phyloP scores from a whole-genome alignment of 1,284 basidiomycete genomes.

The Pholiota adiposa region DNA sequence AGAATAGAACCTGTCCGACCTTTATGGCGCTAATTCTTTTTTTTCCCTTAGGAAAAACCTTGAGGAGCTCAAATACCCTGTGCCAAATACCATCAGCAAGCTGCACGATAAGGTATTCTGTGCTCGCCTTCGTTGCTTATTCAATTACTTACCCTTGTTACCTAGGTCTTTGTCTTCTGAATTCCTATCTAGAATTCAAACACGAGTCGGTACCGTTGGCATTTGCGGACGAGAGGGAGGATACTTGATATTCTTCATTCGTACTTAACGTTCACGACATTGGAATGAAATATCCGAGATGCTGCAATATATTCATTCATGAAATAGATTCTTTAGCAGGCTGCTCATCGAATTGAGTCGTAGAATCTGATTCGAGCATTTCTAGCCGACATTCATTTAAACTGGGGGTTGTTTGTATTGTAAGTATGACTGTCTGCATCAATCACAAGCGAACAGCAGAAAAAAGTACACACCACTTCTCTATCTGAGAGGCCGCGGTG shows the following conservation, averaged over 20 bases:
- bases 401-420: conserved; percentile 38
- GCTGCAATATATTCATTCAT: background rate
- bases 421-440: background rate
- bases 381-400: conserved; percentile 64
- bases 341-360: conserved; percentile 38
- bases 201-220: background rate
- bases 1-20: conserved; percentile 34
- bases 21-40: conserved; percentile 13
- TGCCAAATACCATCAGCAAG: conserved; percentile 91
- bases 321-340: conserved; percentile 9
- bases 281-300: background rate
- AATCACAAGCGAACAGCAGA: background rate
- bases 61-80: conserved; percentile 84
- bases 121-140: background rate
- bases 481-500: conserved; percentile 65
- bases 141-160: conserved; percentile 6
- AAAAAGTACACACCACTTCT: conserved; percentile 41
- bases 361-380: conserved; percentile 57
- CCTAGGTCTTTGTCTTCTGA: conserved; percentile 71
- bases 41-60: conserved; percentile 75
- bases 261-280: conserved; percentile 3
- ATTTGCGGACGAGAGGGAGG: conserved; percentile 6
- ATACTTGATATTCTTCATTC: conserved; percentile 5
- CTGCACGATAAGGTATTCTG: conserved; percentile 80
- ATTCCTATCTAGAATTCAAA: background rate